Percentiles rank a stretch among this genome's conserved stretches.
phyloP scores from a whole-genome alignment of 257 asterid species.

The Solanum chmielewskii region DNA sequence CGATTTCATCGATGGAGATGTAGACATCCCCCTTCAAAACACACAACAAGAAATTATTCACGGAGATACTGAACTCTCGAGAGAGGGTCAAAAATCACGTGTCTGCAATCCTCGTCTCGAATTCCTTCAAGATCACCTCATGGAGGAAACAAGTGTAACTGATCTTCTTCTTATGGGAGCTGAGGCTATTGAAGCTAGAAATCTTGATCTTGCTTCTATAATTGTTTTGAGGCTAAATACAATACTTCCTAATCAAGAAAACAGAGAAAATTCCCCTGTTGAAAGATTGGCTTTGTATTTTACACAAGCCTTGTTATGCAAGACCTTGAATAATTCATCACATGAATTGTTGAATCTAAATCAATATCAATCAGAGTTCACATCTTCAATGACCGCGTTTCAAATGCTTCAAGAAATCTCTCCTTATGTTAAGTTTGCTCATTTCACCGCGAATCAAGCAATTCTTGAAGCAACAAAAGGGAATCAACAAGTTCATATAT shows the following conservation, averaged over 20 bases:
- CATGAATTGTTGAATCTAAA: neutral
- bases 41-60: neutral
- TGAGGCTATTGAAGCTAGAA: conserved; percentile 25
- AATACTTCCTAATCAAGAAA: conserved; percentile 15
- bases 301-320: conserved; percentile 16
- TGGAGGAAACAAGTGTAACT: conserved; percentile 18
- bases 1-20: neutral
- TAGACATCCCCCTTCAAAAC: neutral
- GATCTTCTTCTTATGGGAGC: conserved; percentile 27
- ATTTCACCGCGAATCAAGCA: conserved; percentile 36
- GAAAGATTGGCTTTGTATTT: conserved; percentile 23
- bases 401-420: conserved; percentile 29
- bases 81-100: neutral
- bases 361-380: neutral
- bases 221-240: conserved; percentile 12
- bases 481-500: conserved; percentile 15
- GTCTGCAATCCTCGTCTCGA: neutral
- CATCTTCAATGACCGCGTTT: conserved; percentile 8
- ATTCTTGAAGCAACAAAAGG: conserved; percentile 23
- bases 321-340: neutral
- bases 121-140: conserved; percentile 12
- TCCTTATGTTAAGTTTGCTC: conserved; percentile 29
- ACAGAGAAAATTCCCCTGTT: neutral
- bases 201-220: conserved; percentile 10
- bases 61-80: neutral